Percentiles rank a stretch among this genome's conserved stretches.
These are phyloP conservation scores for Corynascus novoguineensis DNA, from an alignment of 495 filamentous ascomycete genomes.

Conservation along the genomic window DNA sequence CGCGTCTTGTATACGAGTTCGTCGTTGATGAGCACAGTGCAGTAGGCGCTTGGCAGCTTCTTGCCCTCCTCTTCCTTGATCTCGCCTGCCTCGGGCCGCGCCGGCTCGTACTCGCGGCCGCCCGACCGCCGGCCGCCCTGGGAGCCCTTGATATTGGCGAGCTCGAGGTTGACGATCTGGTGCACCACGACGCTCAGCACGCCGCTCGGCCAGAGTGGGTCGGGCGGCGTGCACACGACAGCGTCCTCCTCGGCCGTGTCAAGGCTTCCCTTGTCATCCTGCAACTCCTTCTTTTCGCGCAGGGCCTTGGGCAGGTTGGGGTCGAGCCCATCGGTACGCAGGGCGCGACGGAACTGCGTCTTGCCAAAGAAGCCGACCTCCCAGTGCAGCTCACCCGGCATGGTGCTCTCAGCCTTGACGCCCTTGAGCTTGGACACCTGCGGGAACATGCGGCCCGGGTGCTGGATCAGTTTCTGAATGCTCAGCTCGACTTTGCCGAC, in stretches of 20 bases:
- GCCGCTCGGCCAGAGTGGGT: slow-evolving; percentile 89
- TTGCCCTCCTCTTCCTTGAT: slow-evolving; percentile 71
- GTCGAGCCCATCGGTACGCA: slow-evolving; percentile 83
- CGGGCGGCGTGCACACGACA: slow-evolving; percentile 82
- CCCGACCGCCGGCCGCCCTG: slow-evolving; percentile 61
- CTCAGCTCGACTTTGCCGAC: slow-evolving; percentile 91
- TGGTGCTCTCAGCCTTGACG: slow-evolving; percentile 72
- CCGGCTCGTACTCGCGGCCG: slow-evolving; percentile 75
- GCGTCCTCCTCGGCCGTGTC: slow-evolving; percentile 73
- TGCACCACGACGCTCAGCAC: slow-evolving; percentile 79
- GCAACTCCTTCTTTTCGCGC: slow-evolving; percentile 66
- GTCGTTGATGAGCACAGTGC: slow-evolving; percentile 85
- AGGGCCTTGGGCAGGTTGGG: slow-evolving; percentile 64
- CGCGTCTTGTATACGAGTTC: slow-evolving; percentile 88
- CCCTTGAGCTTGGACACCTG: slow-evolving; percentile 81
- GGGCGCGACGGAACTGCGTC: slow-evolving; percentile 72
- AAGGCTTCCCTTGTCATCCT: slow-evolving; percentile 82
- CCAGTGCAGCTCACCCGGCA: slow-evolving; percentile 94
- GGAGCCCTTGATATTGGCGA: slow-evolving; percentile 72
- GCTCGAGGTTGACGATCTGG: slow-evolving; percentile 89
- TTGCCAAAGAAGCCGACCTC: slow-evolving; percentile 93
- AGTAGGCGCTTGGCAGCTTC: slow-evolving; percentile 80
- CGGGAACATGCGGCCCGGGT: slow-evolving; percentile 85
- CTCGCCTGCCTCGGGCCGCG: slow-evolving; percentile 75
- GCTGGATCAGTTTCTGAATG: slow-evolving; percentile 90